Base-by-base conservation (phyloP, 768 basidiomycete species). In the Termitomyces sp. region DNA sequence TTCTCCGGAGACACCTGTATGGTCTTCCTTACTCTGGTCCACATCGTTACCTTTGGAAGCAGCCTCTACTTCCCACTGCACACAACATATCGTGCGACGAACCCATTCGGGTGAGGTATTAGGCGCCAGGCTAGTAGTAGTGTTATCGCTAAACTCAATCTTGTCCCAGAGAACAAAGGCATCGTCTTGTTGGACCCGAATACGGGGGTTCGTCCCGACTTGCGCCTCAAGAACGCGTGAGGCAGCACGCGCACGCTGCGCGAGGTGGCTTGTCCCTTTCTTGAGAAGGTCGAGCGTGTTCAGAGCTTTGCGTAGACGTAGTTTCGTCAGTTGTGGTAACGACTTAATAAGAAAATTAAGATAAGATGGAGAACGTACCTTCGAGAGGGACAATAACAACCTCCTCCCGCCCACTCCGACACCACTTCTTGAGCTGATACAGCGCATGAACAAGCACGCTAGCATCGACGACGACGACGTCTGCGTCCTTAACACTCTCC, bases 251-350 rank as follows among this genome's bases (percentile, higher is more conserved):
- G 94, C 94, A 28, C 86, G 84, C 66, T 89, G 83, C 0, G 94
- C 91, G 11, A 93, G 78, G 0, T 82, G 72, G 28, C 79, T 88
- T 0, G 86, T 84, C 1, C 94, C 94, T 67, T 96, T 97, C 80
- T 97, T 97, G 65, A 96, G 81, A 1, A 95, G 74, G 67, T 97
- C 94, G 2, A 97, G 79, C 0, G 94, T 95, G 65, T 94, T 95
- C 28, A 97, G 78, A 9, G 89, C 94, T 96, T 68, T 19, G 0
- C 10, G 17, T 47, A 28, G 53, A 12, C 31, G 15, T 38, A 7
- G 15, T 8, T 47, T 6, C 31, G 2, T 50, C 26, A 40, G 58
- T 44, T 30, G 40, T 28, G 49, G 35, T 14, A 17, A 38, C 5
- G 8, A n/a, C 52, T 48, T 19, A 21, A 19, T 49, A 50, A 19